Base-by-base conservation (phyloP, 2,329 filamentous ascomycete genomes). In the Triangularia verruculosa region DNA sequence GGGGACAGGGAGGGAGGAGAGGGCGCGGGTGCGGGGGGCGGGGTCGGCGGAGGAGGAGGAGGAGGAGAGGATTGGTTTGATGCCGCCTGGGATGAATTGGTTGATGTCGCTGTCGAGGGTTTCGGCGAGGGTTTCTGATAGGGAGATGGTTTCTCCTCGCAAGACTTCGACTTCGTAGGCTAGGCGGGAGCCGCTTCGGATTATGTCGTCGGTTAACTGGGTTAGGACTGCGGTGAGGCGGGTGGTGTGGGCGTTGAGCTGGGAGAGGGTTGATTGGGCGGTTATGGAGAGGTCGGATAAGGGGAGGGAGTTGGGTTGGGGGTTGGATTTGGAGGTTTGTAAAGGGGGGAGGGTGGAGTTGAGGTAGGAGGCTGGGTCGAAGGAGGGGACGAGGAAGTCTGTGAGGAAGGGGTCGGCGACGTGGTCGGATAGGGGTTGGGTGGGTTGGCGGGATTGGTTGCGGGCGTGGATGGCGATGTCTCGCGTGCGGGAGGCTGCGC, bases 131-230 rank as follows among this genome's bases (percentile, higher is more conserved):
- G 89, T 84, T 73, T 97, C 93, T 0, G 88, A 87, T 34, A 97
- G 79, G n/a, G 90, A 84, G 55, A 93, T 78, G 2, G 92, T 90
- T 77, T 97, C 93, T 67, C 93, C 93, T n/a, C 93, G 86, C 57
- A 98, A 77, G 17, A 98, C 85, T 76, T 98, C 94, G 20, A 98
- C 94, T 77, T 98, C 92, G 73, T 99, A 99, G 20, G 93, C 92
- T 63, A 99, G 80, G 3, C 94, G 85, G 68, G 91, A 92, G 25
- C 93, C 92, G 72, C 92, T 93, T 63, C 95, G 86, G 66, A 99
- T 78, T 67, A 99, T 98, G 70, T 98, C 95, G 75, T 99, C 94
- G 11, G 95, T 97, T 64, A 98, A 81, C 72, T 94, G 89, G 30
- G 93, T 97, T 63, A 99, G 83, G 54, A 88, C 91, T 61, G 84